These are phyloP conservation scores for Candida awuae DNA, from an alignment of 805 yeast genomes.

Conservation along the genomic window DNA sequence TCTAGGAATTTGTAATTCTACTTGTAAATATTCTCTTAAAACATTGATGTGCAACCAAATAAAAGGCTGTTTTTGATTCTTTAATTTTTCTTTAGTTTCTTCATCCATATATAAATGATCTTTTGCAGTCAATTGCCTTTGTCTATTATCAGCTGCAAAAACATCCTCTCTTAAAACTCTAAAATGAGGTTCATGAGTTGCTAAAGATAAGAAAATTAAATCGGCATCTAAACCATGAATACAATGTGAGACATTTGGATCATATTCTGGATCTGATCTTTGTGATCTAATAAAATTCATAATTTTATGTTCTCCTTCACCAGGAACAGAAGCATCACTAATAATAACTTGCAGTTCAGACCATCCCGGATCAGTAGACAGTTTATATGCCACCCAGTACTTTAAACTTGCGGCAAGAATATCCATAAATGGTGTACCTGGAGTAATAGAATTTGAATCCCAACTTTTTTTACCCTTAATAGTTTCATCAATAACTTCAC, in stretches of 20 bases:
- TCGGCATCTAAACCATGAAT: conserved; percentile 98
- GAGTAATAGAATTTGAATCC: conserved; percentile 97
- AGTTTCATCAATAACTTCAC: conserved; percentile 71
- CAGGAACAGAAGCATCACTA: conserved; percentile 95
- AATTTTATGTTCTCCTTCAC: conserved; percentile 98
- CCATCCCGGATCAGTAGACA: conserved; percentile 92
- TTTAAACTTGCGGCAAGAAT: conserved; percentile 71
- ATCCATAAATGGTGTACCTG: conserved; percentile 98
- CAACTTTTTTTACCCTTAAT: conserved; percentile 69
- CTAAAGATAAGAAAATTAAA: conserved; percentile 87
- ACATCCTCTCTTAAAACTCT: conserved; percentile 92
- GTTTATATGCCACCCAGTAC: conserved; percentile 88
- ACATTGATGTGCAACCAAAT: conserved; percentile 89
- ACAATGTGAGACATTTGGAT: conserved; percentile 92
- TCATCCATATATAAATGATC: conserved; percentile 53
- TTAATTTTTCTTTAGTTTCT: conserved; percentile 40
- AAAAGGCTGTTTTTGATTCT: conserved; percentile 67
- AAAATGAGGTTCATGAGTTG: conserved; percentile 97
- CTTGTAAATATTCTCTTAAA: conserved; percentile 76
- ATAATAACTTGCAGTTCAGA: conserved; percentile 78
- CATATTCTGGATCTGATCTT: conserved; percentile 75
- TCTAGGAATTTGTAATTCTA: conserved; percentile 68
- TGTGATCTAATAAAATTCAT: conserved; percentile 94
- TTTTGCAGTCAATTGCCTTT: conserved; percentile 35
- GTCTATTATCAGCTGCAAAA: conserved; percentile 61